A percentile compares a stretch with the other conserved stretches of the same genome.
Evolutionary conservation across 1,284 basidiomycete species (phyloP).

Genomic region (Apiotrichum domesticum): DNA sequence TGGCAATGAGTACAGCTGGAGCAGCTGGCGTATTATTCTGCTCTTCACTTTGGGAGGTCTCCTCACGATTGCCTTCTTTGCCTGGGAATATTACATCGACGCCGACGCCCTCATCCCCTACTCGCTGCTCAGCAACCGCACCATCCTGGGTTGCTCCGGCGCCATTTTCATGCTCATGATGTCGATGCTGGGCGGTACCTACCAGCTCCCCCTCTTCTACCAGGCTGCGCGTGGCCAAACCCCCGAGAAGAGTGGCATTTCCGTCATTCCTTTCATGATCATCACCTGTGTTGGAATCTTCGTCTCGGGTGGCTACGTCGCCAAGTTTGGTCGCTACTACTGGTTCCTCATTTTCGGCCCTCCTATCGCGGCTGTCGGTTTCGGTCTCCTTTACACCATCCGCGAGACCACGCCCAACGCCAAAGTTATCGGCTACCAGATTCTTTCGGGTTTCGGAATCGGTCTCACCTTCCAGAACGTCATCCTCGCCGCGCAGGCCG

Average conservation of each 20-base stretch:
- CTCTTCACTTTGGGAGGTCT: constrained; percentile 46
- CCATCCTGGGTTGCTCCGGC: constrained; percentile 37
- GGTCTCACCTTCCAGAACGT: constrained; percentile 41
- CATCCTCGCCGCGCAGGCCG: constrained; percentile 49
- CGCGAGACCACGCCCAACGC: constrained; percentile 35
- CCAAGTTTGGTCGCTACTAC: constrained; percentile 46
- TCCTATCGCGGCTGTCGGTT: constrained; percentile 45
- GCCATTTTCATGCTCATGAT: constrained; percentile 48
- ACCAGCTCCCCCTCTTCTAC: constrained; percentile 50
- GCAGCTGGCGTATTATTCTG: constrained; percentile 40
- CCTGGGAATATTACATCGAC: constrained; percentile 44
- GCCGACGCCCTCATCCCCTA: constrained; percentile 40
- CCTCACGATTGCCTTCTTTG: constrained; percentile 40
- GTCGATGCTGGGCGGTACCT: constrained; percentile 43
- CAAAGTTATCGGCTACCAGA: constrained; percentile 50
- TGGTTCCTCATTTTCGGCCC: constrained; percentile 41
- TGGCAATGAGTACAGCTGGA: constrained; percentile 41
- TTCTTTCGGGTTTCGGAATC: constrained; percentile 47
- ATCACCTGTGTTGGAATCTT: constrained; percentile 44
- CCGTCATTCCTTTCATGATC: constrained; percentile 50
- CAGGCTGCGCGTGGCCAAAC: constrained; percentile 44
- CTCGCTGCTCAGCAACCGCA: constrained; percentile 36
- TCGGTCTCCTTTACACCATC: constrained; percentile 51
- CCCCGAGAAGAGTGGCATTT: constrained; percentile 49
- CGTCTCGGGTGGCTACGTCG: constrained; percentile 42